Conservation (phyloP, 1,139 yeast species). For the Groenewaldozyma sp. region DNA sequence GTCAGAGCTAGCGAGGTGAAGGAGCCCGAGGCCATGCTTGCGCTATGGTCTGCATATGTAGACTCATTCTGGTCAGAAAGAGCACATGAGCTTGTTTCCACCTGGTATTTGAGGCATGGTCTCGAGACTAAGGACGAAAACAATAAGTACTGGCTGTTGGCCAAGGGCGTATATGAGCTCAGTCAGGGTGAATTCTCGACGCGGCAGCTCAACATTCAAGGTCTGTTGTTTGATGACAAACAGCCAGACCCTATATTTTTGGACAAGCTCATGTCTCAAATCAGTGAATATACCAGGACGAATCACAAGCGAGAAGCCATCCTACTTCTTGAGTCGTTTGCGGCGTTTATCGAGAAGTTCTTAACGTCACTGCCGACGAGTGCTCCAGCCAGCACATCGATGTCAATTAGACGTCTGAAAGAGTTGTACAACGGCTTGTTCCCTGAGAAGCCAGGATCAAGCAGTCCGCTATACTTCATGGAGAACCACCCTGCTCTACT, state of each 20-base stretch:
- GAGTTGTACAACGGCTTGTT: not conserved
- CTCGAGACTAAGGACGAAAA: too few species aligned
- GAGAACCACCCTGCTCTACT: not conserved
- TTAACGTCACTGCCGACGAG: not conserved
- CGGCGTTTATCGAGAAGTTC: not conserved
- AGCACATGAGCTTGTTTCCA: not conserved
- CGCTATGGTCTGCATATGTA: slow-evolving; percentile 1
- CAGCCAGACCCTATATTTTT: not conserved
- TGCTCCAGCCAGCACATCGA: not conserved
- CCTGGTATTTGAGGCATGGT: not conserved
- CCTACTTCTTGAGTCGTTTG: not conserved
- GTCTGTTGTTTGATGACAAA: not conserved
- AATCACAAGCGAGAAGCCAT: slow-evolving; percentile 1
- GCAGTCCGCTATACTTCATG: not conserved
- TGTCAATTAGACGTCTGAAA: not conserved
- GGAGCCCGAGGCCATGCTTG: not conserved
- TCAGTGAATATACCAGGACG: not conserved
- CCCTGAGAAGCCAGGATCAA: not conserved
- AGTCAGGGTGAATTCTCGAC: not conserved
- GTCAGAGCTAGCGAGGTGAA: not conserved
- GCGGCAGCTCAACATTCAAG: not conserved
- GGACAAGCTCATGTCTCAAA: slow-evolving; percentile 1
- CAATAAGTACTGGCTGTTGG: not conserved
- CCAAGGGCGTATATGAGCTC: not conserved
- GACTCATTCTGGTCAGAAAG: not conserved